Conservation (phyloP, 2,329 filamentous ascomycete genomes). For the Stemphylium beticola region DNA sequence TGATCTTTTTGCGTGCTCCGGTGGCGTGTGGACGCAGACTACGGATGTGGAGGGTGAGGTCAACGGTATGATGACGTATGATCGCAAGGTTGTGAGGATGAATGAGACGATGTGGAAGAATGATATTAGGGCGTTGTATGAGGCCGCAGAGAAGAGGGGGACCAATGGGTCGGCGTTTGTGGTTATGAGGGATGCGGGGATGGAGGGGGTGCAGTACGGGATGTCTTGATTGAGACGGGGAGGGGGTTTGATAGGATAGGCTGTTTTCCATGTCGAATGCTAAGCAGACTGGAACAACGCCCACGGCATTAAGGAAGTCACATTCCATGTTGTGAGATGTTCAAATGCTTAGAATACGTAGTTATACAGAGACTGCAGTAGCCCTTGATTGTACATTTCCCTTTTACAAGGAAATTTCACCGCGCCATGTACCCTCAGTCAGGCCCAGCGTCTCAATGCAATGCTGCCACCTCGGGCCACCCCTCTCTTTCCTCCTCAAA, state of each 20-base stretch:
- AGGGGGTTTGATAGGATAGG: too few species aligned
- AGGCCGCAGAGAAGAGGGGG: constrained; percentile 49
- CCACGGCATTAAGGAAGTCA: constrained; percentile 29
- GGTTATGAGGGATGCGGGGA: background rate
- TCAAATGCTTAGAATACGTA: background rate
- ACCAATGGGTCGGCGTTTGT: background rate
- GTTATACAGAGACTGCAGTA: constrained; percentile 4
- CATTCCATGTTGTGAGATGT: background rate
- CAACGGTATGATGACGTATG: constrained; percentile 73
- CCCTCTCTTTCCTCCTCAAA: constrained; percentile 85
- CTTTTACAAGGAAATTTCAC: constrained; percentile 76
- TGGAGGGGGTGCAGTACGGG: background rate
- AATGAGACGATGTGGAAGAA: constrained; percentile 64
- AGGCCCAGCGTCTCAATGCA: constrained; percentile 84
- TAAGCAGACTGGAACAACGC: too few species aligned
- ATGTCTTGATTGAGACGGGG: background rate
- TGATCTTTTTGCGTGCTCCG: constrained; percentile 67
- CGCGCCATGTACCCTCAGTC: constrained; percentile 87
- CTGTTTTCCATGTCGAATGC: too few species aligned
- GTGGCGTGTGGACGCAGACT: constrained; percentile 75
- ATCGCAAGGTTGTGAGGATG: constrained; percentile 65
- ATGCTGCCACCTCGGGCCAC: constrained; percentile 87
- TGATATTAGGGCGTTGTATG: constrained; percentile 66
- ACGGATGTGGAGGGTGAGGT: constrained; percentile 78
- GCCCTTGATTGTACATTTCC: constrained; percentile 21